Percentiles rank a stretch among this genome's conserved stretches.
Conservation (phyloP, 108 stramenopile species). For the Nannochloropsis salina region DNA sequence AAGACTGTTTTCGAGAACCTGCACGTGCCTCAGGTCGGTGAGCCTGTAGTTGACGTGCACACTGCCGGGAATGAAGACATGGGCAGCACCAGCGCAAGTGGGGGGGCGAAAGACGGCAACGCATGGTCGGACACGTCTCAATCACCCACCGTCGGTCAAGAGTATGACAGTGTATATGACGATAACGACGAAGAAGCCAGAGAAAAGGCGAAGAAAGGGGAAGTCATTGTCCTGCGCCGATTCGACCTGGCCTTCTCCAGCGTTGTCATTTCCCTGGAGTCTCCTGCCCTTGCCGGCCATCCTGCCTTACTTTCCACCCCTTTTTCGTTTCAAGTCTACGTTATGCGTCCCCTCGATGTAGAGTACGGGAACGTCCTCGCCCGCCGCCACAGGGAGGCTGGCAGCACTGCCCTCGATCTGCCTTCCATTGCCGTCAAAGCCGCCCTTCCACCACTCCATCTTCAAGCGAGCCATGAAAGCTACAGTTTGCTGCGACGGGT, state of each 20-base stretch:
- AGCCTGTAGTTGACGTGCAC: no score
- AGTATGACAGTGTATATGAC: neutral
- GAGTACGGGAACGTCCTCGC: neutral
- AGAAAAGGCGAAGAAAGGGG: neutral
- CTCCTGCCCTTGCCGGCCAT: neutral
- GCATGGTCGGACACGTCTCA: neutral
- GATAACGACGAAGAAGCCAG: neutral
- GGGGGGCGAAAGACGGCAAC: neutral
- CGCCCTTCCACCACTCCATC: neutral
- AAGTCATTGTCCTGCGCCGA: neutral
- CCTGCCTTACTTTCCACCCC: conserved; percentile 3
- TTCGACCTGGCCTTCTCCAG: neutral
- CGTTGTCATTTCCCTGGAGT: neutral
- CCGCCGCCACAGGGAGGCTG: neutral
- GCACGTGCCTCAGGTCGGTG: neutral
- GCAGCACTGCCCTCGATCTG: neutral
- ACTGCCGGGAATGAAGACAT: no score
- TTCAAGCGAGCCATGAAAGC: neutral
- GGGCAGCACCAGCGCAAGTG: neutral
- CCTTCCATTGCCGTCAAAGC: conserved; percentile 2
- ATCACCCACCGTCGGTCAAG: neutral
- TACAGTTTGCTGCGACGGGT: neutral
- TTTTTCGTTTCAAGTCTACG: neutral
- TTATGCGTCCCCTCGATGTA: neutral
- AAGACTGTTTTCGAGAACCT: neutral